Evolutionary conservation across 1,284 basidiomycete genomes (phyloP).

Genomic region (Blastosporella zonata): DNA sequence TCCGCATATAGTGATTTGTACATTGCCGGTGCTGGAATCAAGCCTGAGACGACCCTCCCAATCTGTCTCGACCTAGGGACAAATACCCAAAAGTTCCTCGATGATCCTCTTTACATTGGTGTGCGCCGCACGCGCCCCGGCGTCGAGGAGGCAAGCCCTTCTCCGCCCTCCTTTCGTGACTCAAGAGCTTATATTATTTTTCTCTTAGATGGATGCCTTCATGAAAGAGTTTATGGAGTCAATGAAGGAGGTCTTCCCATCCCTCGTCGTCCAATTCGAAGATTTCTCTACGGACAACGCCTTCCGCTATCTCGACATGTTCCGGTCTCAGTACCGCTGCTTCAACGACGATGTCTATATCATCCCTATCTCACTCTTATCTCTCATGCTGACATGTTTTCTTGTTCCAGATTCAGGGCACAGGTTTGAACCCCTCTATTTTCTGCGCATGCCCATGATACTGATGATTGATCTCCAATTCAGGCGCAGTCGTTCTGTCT

Average conservation of each 20-base stretch:
- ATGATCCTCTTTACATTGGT: conserved; percentile 83
- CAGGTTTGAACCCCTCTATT: conserved; percentile 27
- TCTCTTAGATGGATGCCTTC: conserved; percentile 63
- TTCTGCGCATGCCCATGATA: not conserved
- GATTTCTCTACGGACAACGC: conserved; percentile 78
- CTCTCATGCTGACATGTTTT: conserved; percentile 15
- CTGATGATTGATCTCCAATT: conserved; percentile 20
- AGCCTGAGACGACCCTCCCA: conserved; percentile 56
- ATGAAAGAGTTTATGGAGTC: conserved; percentile 83
- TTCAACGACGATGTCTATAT: conserved; percentile 77
- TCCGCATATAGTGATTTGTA: conserved; percentile 54
- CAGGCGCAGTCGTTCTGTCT: conserved; percentile 74
- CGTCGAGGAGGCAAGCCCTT: conserved; percentile 39
- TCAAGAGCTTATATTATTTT: conserved; percentile 4
- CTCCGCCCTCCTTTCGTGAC: not conserved
- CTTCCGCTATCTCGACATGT: conserved; percentile 68
- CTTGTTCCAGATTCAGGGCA: conserved; percentile 53
- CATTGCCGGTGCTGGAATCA: conserved; percentile 67
- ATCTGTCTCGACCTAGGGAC: conserved; percentile 80
- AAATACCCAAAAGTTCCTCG: conserved; percentile 68
- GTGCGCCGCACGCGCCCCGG: conserved; percentile 58
- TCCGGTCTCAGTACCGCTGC: conserved; percentile 58
- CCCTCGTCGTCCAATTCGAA: conserved; percentile 79
- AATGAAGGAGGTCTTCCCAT: conserved; percentile 65
- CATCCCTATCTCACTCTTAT: conserved; percentile 3